phyloP scores from a whole-genome alignment of 495 filamentous ascomycete species.

The Penicillium argentinense region DNA sequence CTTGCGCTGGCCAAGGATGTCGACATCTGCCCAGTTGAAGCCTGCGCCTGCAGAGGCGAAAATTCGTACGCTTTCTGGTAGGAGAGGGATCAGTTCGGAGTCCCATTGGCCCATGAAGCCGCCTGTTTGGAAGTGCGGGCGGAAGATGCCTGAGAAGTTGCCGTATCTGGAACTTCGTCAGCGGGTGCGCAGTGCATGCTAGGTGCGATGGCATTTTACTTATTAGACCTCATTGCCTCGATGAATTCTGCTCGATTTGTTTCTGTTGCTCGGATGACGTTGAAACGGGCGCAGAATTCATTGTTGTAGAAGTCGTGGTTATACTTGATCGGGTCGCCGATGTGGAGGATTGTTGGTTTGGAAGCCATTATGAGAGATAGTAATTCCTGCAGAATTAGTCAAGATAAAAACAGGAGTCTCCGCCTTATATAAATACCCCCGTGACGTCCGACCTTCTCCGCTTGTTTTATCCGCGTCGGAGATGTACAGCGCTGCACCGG shows the following conservation, averaged over 20 bases:
- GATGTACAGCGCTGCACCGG: background rate
- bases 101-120: slow-evolving; percentile 70
- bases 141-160: slow-evolving; percentile 65
- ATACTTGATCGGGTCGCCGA: slow-evolving; percentile 63
- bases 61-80: slow-evolving; percentile 62
- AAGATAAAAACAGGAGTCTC: too few relatives aligned
- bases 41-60: slow-evolving; percentile 70
- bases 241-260: slow-evolving; percentile 58
- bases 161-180: slow-evolving; percentile 48
- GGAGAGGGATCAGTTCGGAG: slow-evolving; percentile 58
- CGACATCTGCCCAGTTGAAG: slow-evolving; percentile 72
- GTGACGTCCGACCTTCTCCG: background rate
- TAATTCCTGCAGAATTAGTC: too few relatives aligned
- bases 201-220: too few relatives aligned
- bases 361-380: slow-evolving; percentile 6
- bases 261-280: slow-evolving; percentile 52
- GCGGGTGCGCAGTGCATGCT: too few relatives aligned
- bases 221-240: slow-evolving; percentile 52
- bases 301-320: slow-evolving; percentile 52
- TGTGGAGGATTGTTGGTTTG: slow-evolving; percentile 54
- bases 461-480: slow-evolving; percentile 1
- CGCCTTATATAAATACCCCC: background rate
- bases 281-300: slow-evolving; percentile 51
- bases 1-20: slow-evolving; percentile 49
- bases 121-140: slow-evolving; percentile 70